Conservation (phyloP, 805 yeast genomes). For the Lachancea lanzarotensis region DNA sequence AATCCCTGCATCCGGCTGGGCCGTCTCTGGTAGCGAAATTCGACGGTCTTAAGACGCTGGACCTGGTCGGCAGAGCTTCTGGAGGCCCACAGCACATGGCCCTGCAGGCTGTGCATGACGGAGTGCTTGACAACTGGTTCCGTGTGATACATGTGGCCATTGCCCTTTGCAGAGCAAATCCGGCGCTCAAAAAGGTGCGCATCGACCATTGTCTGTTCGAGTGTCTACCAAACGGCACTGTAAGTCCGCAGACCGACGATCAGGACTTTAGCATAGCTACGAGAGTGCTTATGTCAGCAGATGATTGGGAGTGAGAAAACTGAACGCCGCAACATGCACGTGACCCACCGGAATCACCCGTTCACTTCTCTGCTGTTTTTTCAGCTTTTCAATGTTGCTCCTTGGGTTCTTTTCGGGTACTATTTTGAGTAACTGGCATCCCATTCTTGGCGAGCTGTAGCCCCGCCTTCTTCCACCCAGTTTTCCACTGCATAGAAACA, state of each 20-base stretch:
- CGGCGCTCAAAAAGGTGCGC: constrained; percentile 36
- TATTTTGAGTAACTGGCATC: too few relatives aligned
- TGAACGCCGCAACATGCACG: too few relatives aligned
- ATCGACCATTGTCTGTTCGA: constrained; percentile 47
- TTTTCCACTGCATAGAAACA: too few relatives aligned
- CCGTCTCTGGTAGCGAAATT: constrained; percentile 27
- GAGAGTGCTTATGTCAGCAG: constrained; percentile 19
- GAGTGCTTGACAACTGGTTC: constrained; percentile 51
- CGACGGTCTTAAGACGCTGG: constrained; percentile 31
- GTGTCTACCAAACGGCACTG: constrained; percentile 18
- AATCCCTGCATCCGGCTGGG: constrained; percentile 27
- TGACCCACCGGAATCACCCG: too few relatives aligned
- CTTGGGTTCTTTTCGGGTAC: too few relatives aligned
- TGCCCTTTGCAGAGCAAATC: constrained; percentile 31
- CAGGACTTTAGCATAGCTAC: constrained; percentile 38
- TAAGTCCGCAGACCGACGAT: constrained; percentile 38
- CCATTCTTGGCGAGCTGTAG: too few relatives aligned
- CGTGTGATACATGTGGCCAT: constrained; percentile 49
- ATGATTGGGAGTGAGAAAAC: constrained; percentile 4
- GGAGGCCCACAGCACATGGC: constrained; percentile 52
- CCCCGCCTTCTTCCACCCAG: too few relatives aligned
- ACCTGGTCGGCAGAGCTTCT: constrained; percentile 44
- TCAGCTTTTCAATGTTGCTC: too few relatives aligned
- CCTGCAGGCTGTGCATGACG: constrained; percentile 46
- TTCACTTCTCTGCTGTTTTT: too few relatives aligned